phyloP scores from a whole-genome alignment of 2,329 filamentous ascomycete species.

The Penicillium sp. region DNA sequence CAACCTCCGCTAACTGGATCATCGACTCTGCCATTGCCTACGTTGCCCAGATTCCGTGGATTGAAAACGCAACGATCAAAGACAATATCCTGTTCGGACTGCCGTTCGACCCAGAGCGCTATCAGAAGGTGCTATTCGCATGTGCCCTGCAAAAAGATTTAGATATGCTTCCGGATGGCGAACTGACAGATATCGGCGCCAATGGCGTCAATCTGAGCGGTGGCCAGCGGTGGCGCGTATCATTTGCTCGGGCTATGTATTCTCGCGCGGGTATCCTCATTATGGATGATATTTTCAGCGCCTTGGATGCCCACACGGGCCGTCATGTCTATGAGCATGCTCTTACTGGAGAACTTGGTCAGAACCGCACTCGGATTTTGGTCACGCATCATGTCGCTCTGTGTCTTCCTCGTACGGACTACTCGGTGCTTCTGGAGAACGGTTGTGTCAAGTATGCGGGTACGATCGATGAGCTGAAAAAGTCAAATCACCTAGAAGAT shows the following conservation, averaged over 20 bases:
- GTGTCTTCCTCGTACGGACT: slow-evolving; percentile 34
- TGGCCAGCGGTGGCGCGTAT: slow-evolving; percentile 76
- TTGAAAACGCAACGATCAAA: slow-evolving; percentile 72
- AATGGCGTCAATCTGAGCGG: slow-evolving; percentile 79
- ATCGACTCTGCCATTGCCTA: slow-evolving; percentile 55
- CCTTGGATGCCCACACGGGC: slow-evolving; percentile 74
- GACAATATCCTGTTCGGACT: slow-evolving; percentile 75
- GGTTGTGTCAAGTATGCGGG: neutral
- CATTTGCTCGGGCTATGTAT: slow-evolving; percentile 72
- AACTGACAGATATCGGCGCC: slow-evolving; percentile 72
- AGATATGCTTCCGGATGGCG: slow-evolving; percentile 68
- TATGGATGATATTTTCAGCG: slow-evolving; percentile 74
- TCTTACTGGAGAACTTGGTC: slow-evolving; percentile 65
- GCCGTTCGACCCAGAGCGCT: slow-evolving; percentile 63
- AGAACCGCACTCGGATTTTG: slow-evolving; percentile 67
- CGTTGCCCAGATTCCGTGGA: slow-evolving; percentile 74
- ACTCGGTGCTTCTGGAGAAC: neutral
- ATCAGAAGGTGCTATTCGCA: slow-evolving; percentile 64
- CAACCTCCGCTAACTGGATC: slow-evolving; percentile 53
- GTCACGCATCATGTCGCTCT: slow-evolving; percentile 77
- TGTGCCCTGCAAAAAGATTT: slow-evolving; percentile 73
- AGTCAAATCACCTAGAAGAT: too few species aligned
- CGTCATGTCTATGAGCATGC: slow-evolving; percentile 73
- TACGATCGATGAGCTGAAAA: neutral
- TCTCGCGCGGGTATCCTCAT: slow-evolving; percentile 70